Percentiles rank a stretch among this genome's conserved stretches.
These are phyloP conservation scores for Erodium moschatum DNA, from an alignment of 441 rosid genomes.

Conservation along the genomic window DNA sequence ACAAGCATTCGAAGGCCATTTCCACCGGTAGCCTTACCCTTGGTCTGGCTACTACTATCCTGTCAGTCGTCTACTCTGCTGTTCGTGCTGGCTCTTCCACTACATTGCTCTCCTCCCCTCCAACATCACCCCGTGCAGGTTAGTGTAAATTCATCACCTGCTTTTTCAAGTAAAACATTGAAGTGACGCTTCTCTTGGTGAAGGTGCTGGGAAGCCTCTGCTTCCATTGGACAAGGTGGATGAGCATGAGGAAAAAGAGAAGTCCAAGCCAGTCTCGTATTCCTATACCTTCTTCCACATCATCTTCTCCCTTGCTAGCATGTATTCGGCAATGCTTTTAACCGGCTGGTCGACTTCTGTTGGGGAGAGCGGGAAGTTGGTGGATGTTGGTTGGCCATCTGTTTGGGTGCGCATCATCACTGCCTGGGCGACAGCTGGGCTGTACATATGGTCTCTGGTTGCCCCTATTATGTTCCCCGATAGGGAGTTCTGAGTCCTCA, in stretches of 20 bases:
- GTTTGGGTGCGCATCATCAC: constrained; percentile 94
- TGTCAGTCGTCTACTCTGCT: constrained; percentile 84
- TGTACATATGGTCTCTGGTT: constrained; percentile 70
- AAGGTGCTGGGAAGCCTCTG: constrained; percentile 53
- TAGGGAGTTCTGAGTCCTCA: constrained; percentile 47
- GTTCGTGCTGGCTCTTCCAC: constrained; percentile 92
- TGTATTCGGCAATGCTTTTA: constrained; percentile 95
- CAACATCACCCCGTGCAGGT: constrained; percentile 85
- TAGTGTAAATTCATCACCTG: background rate
- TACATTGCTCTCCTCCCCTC: constrained; percentile 65
- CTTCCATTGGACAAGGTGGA: constrained; percentile 38
- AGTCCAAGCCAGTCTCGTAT: constrained; percentile 63
- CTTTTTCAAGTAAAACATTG: too few species aligned
- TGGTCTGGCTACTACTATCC: constrained; percentile 90
- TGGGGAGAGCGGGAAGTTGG: constrained; percentile 52
- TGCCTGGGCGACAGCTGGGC: constrained; percentile 75
- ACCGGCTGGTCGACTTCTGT: constrained; percentile 82
- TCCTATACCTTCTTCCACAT: constrained; percentile 87
- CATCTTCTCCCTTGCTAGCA: constrained; percentile 90
- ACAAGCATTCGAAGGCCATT: constrained; percentile 58
- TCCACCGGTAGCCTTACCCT: constrained; percentile 67
- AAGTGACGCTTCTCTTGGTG: background rate
- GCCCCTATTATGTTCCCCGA: constrained; percentile 66
- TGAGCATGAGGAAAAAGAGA: constrained; percentile 56
- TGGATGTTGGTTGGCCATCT: constrained; percentile 94